Evolutionary conservation across 2,329 filamentous ascomycete species (phyloP), one percentile per base, ranked within the genome.

Genomic region (Fusarium gaditjirri): DNA sequence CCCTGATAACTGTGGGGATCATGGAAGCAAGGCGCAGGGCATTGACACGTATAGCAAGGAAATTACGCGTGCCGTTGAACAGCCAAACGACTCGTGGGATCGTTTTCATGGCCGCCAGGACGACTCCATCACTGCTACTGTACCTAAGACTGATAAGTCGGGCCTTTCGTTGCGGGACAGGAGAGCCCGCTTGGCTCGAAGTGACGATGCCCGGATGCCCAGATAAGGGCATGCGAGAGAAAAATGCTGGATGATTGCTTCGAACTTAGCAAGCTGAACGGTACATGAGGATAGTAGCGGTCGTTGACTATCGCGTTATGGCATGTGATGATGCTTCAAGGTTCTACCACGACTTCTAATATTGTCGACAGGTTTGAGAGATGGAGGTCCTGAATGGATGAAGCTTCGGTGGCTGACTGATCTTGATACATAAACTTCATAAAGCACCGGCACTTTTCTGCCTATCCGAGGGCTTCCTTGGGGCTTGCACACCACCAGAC

Each of bases 261-360:
- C 19, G 33, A 39, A 39, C 47, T 65, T 47, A 23, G 39, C n/a
- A n/a, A 33, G 36, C 39, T 27, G 42, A 42, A 50, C 42, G 42
- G 60, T 53, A 65, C 61, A 35, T 50, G 47, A 36, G n/a, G 47
- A 31, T 50, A 41, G 16, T 56, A 13, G 21, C 19, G 49, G 49
- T 38, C 29, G 23, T 46, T 25, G 46, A 59, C 67, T 43, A 49
- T 35, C 16, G 47, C 19, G 16, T 50, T 50, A 38, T 29, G 38
- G 50, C 73, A 75, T 72, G 72, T 72, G 68, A 74, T 43, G 33
- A 68, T 52, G 25, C 21, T 27, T 50, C 21, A 31, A 52, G 46
- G 23, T 47, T 44, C 47, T 39, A 17, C 17, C 7, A 36, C 31
- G n/a, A 27, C 36, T n/a, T 27, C 44, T 42, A 33, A 65, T 53